Evolutionary conservation across 345 rosid species (phyloP), one percentile per base, ranked within the genome.

Genomic region (Eucalyptus marginata): DNA sequence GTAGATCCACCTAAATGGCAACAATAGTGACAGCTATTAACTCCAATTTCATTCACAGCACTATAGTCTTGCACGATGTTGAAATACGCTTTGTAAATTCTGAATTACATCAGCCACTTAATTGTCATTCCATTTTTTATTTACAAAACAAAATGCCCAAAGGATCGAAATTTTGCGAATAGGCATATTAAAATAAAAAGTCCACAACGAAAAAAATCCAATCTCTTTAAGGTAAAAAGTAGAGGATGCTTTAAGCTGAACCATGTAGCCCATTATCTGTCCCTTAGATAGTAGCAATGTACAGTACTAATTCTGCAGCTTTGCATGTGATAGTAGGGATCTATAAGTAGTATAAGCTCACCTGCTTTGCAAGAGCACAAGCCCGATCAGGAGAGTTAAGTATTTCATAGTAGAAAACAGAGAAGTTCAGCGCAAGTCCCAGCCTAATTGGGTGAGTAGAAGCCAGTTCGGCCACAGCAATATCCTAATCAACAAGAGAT

Each of bases 361-460:
- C 99, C 99, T 95, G 98, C 91, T 97, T 97, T 8, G 99, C 99
- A 46, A 97, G 99, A 91, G 90, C 95, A 92, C 99, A 97, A 6
- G 99, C 99, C 50, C 99, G 98, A 88, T 97, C 99, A 81, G 99
- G 98, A 68, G 99, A 97, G 95, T 96, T 97, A 66, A 97, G 99
- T 88, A 97, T 97, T 95, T 97, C 99, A 91, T 97, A 97, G 91
- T 96, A 97, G 93, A 97, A 97, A 33, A 97, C 99, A 29, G 99
- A 97, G 95, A 97, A 97, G 94, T 97, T 97, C 79, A 98, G 99
- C 24, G 99, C 99, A 87, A 98, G 99, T 71, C 99, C 99, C 91
- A 98, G 95, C 92, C 97, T 95, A 87, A 97, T 96, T 12, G 99
- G 99, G 93, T 97, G 99, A 86, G 99, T 97, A 29, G 99, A 97